These are phyloP conservation scores for Candida sithepensis DNA, from an alignment of 805 yeast genomes.

Conservation along the genomic window DNA sequence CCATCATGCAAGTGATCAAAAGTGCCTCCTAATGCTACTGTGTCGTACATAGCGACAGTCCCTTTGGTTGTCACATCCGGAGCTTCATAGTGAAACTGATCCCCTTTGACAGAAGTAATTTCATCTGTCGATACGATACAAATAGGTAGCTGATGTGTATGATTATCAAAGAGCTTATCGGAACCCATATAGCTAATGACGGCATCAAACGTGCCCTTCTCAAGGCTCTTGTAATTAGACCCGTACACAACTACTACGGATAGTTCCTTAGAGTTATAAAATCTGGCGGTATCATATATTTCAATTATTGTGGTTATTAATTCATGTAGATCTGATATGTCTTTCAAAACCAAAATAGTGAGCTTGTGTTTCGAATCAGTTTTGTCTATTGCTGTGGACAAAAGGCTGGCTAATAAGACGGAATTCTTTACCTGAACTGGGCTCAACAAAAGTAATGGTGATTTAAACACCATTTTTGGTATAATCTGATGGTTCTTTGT, in stretches of 20 bases:
- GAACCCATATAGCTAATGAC: background rate
- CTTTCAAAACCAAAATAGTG: constrained; percentile 11
- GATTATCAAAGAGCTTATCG: background rate
- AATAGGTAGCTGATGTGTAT: background rate
- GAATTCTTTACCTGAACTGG: background rate
- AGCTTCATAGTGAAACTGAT: background rate
- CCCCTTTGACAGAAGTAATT: background rate
- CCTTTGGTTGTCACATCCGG: background rate
- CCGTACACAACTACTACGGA: constrained; percentile 12
- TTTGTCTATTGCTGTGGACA: background rate
- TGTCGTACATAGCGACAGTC: constrained; percentile 6
- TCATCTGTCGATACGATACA: background rate
- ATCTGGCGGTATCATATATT: constrained; percentile 18
- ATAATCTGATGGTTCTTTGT: background rate
- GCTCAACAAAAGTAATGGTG: background rate
- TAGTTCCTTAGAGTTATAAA: constrained; percentile 5
- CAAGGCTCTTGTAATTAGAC: constrained; percentile 2
- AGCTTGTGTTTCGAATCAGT: background rate
- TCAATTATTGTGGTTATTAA: constrained; percentile 4
- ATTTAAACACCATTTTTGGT: background rate
- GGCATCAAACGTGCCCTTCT: background rate
- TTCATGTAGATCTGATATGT: constrained; percentile 16
- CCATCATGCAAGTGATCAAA: constrained; percentile 97
- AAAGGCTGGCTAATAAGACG: constrained; percentile 1
- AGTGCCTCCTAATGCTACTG: constrained; percentile 85